Base-by-base conservation (phyloP, 2,329 filamentous ascomycete genomes). In the Colletotrichum cuscutae region DNA sequence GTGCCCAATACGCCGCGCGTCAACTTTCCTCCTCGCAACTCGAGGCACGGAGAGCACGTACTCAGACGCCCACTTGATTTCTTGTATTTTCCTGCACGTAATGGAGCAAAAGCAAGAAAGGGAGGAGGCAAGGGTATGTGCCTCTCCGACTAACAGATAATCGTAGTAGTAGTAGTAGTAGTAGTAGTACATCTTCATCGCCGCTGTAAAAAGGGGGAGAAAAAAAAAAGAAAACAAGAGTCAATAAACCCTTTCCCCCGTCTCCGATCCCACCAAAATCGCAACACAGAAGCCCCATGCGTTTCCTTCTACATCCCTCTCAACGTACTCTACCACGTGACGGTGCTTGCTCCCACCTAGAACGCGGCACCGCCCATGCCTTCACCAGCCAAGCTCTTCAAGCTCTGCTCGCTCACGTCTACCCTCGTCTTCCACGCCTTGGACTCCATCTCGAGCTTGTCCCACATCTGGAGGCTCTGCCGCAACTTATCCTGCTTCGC, bases 311-410 rank as follows among this genome's bases (percentile, higher is more conserved):
- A 19, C 5, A n/a, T 49, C 37, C 37, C 19, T n/a, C n/a, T 46
- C 60, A 35, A 53, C 12, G 46, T 5, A 15, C 9, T 24, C 13
- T 53, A 49, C n/a, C 12, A 28, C 32, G 11, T 35, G 13, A 22
- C 26, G 12, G 9, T 30, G 32, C 42, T 52, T 26, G 32, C 42
- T 52, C 32, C 24, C 24, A 3, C 24, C 26, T 80, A 89, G 76
- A 91, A 91, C 3, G 88, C 87, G 24, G 88, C 86, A 7, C 88
- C 88, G 1, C 88, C 87, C 68, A 86, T 81, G 19, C 87, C 87
- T 74, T 90, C 89, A 19, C 89, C 89, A 0, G 88, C 86, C 71
- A 90, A 81, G 64, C 87, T 90, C 79, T 88, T 87, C 77, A 91
- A 83, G 73, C 86, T 88, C 80, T 85, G 85, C 80, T 90, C 88